These are phyloP conservation scores for Achlya hypogyna DNA, from an alignment of 352 stramenopile species.

Conservation along the genomic window DNA sequence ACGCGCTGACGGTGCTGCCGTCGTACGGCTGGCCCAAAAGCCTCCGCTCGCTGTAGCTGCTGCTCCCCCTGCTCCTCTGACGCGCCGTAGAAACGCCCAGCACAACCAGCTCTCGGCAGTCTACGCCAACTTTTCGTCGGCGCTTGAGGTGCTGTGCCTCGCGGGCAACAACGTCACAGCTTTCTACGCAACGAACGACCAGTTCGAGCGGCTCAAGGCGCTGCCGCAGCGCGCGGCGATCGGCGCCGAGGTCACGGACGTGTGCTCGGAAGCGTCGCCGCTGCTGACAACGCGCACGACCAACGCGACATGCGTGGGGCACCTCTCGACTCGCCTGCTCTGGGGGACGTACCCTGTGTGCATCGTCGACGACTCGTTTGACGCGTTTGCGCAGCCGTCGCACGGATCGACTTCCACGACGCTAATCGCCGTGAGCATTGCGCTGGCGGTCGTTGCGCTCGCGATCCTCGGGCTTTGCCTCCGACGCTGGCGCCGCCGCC, in stretches of 20 bases:
- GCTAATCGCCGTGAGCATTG: neutral
- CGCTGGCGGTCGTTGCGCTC: neutral
- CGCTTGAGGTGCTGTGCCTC: neutral
- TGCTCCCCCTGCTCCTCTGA: neutral
- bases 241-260: neutral
- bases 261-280: neutral
- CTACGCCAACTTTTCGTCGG: neutral
- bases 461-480: neutral
- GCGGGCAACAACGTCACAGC: slow-evolving; percentile 2
- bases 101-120: neutral
- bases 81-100: neutral
- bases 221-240: neutral
- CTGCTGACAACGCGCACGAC: neutral
- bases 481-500: too few relatives aligned
- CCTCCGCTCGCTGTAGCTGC: neutral
- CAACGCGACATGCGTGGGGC: slow-evolving; percentile 1
- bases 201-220: neutral
- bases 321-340: neutral
- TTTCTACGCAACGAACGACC: neutral
- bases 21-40: neutral
- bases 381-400: neutral
- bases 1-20: neutral
- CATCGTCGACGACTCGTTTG: neutral
- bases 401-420: neutral
- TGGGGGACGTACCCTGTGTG: slow-evolving; percentile 5